Conservation (phyloP, 208 protist species). For the Acanthamoeba healyi region DNA sequence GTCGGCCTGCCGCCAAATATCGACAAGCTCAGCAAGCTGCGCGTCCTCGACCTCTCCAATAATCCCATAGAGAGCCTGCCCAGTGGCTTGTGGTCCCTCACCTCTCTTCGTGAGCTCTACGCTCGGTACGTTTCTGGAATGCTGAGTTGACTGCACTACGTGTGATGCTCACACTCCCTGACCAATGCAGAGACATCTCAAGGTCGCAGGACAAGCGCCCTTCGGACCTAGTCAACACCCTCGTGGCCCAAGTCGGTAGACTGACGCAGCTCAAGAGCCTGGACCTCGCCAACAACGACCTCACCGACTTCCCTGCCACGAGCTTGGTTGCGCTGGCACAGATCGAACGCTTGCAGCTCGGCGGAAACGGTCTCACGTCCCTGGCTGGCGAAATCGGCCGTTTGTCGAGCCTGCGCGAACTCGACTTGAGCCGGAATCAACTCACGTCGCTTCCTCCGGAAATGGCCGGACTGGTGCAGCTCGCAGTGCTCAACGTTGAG, state of each 20-base stretch:
- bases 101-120: not conserved
- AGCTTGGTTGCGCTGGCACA: not conserved
- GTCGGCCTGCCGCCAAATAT: not conserved
- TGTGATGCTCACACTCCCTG: no score
- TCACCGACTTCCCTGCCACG: not conserved
- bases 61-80: not conserved
- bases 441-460: not conserved
- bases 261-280: constrained; percentile 2
- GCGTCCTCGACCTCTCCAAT: not conserved
- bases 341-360: not conserved
- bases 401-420: not conserved
- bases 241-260: not conserved
- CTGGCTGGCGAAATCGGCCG: constrained; percentile 17
- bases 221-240: not conserved
- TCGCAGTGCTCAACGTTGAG: constrained; percentile 4
- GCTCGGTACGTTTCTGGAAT: not conserved
- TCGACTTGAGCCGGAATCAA: constrained; percentile 57
- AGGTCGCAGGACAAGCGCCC: not conserved
- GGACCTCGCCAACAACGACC: constrained; percentile 18
- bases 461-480: constrained; percentile 25
- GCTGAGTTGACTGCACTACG: not conserved
- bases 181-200: not conserved
- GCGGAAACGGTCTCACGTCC: not conserved
- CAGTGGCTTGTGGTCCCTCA: not conserved
- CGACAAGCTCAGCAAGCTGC: not conserved